Evolutionary conservation across 1,284 basidiomycete species (phyloP).

Genomic region (Boletus mariae): DNA sequence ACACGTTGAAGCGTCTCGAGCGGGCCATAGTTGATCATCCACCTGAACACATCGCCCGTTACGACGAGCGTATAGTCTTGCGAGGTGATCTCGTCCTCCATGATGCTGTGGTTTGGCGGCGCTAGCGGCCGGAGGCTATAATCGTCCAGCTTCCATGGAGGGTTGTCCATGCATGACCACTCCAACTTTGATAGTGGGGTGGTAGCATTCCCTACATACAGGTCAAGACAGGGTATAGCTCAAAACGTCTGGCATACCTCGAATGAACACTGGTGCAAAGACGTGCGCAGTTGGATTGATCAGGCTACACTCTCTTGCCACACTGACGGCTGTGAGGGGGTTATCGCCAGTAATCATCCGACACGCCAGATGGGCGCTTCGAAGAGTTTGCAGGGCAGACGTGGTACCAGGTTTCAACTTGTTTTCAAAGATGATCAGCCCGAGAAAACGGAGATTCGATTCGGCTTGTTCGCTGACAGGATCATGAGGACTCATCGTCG

Average conservation of each 20-base stretch:
- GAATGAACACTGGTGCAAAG: slow-evolving; percentile 82
- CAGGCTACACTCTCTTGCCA: slow-evolving; percentile 92
- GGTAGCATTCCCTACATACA: slow-evolving; percentile 52
- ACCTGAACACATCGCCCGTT: slow-evolving; percentile 97
- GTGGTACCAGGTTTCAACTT: slow-evolving; percentile 93
- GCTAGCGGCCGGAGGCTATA: slow-evolving; percentile 82
- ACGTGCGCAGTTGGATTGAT: slow-evolving; percentile 88
- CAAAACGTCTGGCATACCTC: slow-evolving; percentile 46
- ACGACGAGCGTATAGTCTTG: slow-evolving; percentile 93
- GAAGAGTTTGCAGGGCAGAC: slow-evolving; percentile 87
- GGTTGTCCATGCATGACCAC: slow-evolving; percentile 94
- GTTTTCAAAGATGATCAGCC: slow-evolving; percentile 98
- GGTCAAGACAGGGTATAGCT: not conserved
- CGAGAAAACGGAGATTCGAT: slow-evolving; percentile 86
- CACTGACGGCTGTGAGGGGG: slow-evolving; percentile 93
- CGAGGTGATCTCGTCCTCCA: slow-evolving; percentile 64
- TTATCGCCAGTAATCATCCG: slow-evolving; percentile 99
- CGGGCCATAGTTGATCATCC: slow-evolving; percentile 97
- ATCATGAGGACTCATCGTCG: slow-evolving; percentile 1
- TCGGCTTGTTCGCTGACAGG: slow-evolving; percentile 87
- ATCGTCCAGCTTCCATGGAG: slow-evolving; percentile 79
- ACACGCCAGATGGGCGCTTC: slow-evolving; percentile 88
- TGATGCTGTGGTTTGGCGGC: slow-evolving; percentile 63
- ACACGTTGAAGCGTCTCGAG: slow-evolving; percentile 92
- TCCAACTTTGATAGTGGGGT: slow-evolving; percentile 70